phyloP scores from a whole-genome alignment of 2,329 filamentous ascomycete species.

The Calonectria crousiana region DNA sequence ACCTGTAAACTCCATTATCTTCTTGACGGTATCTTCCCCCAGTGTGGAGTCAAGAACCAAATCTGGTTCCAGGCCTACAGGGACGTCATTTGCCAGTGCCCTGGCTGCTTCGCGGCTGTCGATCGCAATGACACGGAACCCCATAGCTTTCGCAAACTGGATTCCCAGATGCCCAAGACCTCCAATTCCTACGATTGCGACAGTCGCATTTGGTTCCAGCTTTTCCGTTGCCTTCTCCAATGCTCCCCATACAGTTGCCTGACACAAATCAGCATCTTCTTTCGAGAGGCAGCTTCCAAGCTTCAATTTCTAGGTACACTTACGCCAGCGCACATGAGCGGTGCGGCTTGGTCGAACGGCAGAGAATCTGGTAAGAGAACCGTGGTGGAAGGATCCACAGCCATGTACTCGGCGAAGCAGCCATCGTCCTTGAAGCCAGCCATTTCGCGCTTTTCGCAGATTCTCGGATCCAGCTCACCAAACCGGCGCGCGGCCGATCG shows the following conservation, averaged over 20 bases:
- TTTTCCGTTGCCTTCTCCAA: slow-evolving; percentile 45
- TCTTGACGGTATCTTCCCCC: slow-evolving; percentile 26
- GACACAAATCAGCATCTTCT: background rate
- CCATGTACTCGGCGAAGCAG: slow-evolving; percentile 50
- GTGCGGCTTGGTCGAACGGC: slow-evolving; percentile 50
- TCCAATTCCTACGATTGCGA: slow-evolving; percentile 51
- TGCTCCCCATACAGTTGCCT: slow-evolving; percentile 51
- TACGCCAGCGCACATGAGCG: slow-evolving; percentile 52
- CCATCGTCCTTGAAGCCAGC: slow-evolving; percentile 51
- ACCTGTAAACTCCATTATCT: slow-evolving; percentile 44
- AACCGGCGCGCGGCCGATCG: slow-evolving; percentile 28
- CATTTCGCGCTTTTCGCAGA: slow-evolving; percentile 48
- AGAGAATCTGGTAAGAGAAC: slow-evolving; percentile 44
- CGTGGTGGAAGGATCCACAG: slow-evolving; percentile 46
- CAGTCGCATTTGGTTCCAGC: slow-evolving; percentile 37
- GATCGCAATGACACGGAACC: slow-evolving; percentile 50
- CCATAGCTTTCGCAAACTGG: slow-evolving; percentile 52
- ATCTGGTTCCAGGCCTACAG: slow-evolving; percentile 37
- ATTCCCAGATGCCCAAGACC: slow-evolving; percentile 51
- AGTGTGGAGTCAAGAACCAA: slow-evolving; percentile 44
- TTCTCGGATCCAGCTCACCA: slow-evolving; percentile 42
- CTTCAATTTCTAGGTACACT: slow-evolving; percentile 1
- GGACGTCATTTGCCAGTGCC: slow-evolving; percentile 44
- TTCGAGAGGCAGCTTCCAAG: background rate
- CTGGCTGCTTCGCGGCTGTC: slow-evolving; percentile 49